These are phyloP conservation scores for Cutaneotrichosporon sp. DNA, from an alignment of 1,284 basidiomycete species.

Conservation along the genomic window DNA sequence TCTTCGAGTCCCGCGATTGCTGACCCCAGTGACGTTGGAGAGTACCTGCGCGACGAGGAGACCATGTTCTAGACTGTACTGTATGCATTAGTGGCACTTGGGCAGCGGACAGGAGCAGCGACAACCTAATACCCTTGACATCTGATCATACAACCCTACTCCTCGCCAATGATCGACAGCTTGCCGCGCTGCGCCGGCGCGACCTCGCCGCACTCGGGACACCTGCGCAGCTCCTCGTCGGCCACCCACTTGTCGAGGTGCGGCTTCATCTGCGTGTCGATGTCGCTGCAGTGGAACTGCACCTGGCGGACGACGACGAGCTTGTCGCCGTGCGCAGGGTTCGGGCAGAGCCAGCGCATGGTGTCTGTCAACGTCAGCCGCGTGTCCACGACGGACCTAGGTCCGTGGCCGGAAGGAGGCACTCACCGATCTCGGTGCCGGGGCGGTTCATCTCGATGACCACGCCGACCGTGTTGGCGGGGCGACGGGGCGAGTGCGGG, in stretches of 20 bases:
- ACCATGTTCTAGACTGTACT: conserved; percentile 51
- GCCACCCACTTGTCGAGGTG: conserved; percentile 77
- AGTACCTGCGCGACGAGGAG: conserved; percentile 92
- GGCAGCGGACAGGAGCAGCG: background rate
- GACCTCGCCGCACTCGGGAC: conserved; percentile 67
- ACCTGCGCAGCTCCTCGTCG: conserved; percentile 65
- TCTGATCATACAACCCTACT: background rate
- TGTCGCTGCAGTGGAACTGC: conserved; percentile 82
- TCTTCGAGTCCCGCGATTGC: background rate
- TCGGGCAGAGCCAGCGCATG: conserved; percentile 89
- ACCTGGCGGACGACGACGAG: conserved; percentile 87
- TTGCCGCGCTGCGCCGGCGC: conserved; percentile 54
- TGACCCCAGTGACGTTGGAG: conserved; percentile 79
- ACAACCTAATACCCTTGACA: conserved; percentile 1
- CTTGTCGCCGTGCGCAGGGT: conserved; percentile 61
- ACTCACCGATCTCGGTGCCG: conserved; percentile 54
- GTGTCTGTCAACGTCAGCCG: conserved; percentile 62
- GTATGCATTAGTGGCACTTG: conserved; percentile 24
- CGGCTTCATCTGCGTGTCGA: conserved; percentile 92
- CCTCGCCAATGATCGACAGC: background rate
- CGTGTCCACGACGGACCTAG: background rate
- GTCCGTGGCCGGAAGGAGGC: no score
- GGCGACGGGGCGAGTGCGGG: conserved; percentile 92
- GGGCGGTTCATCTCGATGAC: conserved; percentile 91
- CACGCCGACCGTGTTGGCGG: conserved; percentile 87